Conservation (phyloP, 768 basidiomycete genomes). For the Serendipita sp. region DNA sequence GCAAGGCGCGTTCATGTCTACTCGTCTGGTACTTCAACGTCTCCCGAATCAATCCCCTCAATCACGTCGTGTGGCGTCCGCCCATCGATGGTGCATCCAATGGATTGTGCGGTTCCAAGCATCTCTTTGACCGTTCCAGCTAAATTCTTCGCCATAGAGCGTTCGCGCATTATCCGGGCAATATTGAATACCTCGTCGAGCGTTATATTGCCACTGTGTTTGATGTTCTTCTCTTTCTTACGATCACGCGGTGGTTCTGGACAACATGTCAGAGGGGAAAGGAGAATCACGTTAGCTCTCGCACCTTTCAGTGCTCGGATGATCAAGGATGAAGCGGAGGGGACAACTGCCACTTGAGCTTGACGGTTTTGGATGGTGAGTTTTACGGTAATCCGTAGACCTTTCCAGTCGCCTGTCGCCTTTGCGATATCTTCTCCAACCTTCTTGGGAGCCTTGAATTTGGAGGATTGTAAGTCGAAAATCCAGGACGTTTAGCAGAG, state of each 20-base stretch:
- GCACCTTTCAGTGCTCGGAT: constrained; percentile 95
- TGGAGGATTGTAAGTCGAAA: constrained; percentile 1
- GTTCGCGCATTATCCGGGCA: constrained; percentile 88
- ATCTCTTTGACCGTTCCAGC: constrained; percentile 92
- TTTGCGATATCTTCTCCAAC: constrained; percentile 99
- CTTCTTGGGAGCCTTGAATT: constrained; percentile 87
- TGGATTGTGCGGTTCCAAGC: constrained; percentile 88
- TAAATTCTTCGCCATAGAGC: constrained; percentile 86
- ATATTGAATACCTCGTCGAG: constrained; percentile 91
- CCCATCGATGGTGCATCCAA: constrained; percentile 95
- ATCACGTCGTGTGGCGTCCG: constrained; percentile 86
- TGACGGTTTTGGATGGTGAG: constrained; percentile 99
- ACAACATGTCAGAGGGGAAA: constrained; percentile 2
- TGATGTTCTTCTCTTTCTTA: constrained; percentile 99
- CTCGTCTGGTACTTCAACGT: constrained; percentile 76
- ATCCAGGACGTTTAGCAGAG: not conserved
- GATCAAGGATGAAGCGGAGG: constrained; percentile 92
- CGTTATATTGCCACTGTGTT: constrained; percentile 87
- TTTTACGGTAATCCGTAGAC: constrained; percentile 97
- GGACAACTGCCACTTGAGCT: constrained; percentile 91
- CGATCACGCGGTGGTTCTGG: constrained; percentile 96
- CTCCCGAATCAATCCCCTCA: constrained; percentile 69
- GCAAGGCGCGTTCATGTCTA: constrained; percentile 23
- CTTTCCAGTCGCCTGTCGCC: constrained; percentile 96
- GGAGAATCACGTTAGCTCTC: constrained; percentile 14